phyloP scores from a whole-genome alignment of 768 basidiomycete species.

The Rhodocollybia butyracea region DNA sequence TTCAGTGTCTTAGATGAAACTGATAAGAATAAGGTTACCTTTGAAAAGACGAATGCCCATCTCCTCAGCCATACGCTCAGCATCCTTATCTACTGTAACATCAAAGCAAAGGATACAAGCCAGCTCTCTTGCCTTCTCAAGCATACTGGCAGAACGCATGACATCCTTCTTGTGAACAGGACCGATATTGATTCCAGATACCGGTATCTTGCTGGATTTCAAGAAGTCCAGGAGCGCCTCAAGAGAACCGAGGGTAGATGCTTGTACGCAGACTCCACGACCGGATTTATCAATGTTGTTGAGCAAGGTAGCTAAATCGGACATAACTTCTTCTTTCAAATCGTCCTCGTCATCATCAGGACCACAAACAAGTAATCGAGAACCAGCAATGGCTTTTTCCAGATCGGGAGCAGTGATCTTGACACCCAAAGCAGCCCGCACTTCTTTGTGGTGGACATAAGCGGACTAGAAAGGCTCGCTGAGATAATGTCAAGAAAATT shows the following conservation, averaged over 20 bases:
- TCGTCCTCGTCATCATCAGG: constrained; percentile 98
- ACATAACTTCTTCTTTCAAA: constrained; percentile 93
- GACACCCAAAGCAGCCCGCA: constrained; percentile 95
- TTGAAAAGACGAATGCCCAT: constrained; percentile 93
- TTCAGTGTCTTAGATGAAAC: constrained; percentile 7
- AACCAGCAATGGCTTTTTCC: constrained; percentile 97
- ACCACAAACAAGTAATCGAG: constrained; percentile 85
- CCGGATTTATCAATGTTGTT: constrained; percentile 93
- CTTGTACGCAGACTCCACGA: constrained; percentile 96
- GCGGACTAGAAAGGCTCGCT: constrained; percentile 63
- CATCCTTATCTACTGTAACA: constrained; percentile 90
- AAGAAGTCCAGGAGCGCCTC: constrained; percentile 97
- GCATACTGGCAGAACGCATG: constrained; percentile 89
- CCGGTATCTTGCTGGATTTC: constrained; percentile 92
- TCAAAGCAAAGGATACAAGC: constrained; percentile 97
- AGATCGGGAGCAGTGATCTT: constrained; percentile 94
- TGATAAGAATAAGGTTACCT: constrained; percentile 43
- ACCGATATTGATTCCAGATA: constrained; percentile 96
- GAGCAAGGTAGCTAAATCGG: constrained; percentile 84
- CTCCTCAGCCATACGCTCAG: constrained; percentile 87
- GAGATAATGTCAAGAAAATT: constrained; percentile 1
- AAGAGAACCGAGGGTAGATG: constrained; percentile 93
- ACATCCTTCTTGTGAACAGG: constrained; percentile 95
- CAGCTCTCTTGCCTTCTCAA: constrained; percentile 93
- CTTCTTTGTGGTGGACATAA: constrained; percentile 96